Evolutionary conservation across 331 rosid genomes (phyloP).

Genomic region (Malus hybrid): DNA sequence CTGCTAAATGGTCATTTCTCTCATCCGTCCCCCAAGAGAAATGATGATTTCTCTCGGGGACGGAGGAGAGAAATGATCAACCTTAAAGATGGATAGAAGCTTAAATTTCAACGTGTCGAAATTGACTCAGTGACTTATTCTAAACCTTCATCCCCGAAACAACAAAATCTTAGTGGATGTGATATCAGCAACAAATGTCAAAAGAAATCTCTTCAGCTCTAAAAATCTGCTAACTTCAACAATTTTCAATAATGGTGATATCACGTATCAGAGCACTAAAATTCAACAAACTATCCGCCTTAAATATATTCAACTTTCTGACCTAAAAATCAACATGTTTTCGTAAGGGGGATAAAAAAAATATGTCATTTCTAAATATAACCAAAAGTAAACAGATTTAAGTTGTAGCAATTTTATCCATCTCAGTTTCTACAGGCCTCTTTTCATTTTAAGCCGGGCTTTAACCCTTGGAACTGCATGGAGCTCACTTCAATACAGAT

Average conservation of each 20-base stretch:
- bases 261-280: neutral
- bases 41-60: neutral
- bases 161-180: neutral
- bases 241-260: neutral
- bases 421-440: neutral
- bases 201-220: neutral
- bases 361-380: neutral
- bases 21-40: neutral
- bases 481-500: neutral
- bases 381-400: neutral
- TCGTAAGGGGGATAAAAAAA: neutral
- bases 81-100: neutral
- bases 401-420: neutral
- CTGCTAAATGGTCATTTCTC: no score
- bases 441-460: neutral
- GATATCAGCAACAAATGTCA: neutral
- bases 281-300: neutral
- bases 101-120: neutral
- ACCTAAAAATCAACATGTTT: neutral
- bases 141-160: neutral
- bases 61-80: neutral
- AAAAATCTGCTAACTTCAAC: neutral
- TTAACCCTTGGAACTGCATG: neutral
- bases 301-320: neutral
- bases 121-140: neutral